Evolutionary conservation across 768 basidiomycete genomes (phyloP), one percentile per base, ranked within the genome.

Genomic region (Mycena rebaudengoi): DNA sequence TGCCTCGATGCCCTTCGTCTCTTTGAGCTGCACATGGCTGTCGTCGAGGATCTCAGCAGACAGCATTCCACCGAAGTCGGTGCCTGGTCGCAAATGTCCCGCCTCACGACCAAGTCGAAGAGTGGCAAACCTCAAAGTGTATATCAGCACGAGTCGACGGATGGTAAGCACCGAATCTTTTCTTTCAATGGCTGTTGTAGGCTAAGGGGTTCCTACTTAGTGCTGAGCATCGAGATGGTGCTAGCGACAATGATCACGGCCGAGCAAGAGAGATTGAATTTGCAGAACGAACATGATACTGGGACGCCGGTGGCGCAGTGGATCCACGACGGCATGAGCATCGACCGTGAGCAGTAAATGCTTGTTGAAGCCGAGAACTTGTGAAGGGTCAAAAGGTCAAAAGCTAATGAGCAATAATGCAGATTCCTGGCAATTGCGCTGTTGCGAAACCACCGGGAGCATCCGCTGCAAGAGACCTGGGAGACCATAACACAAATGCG

Each of bases 291-390:
- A 10, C 35, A 32, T 11, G 37, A 55, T 21, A 23, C 8, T 8
- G 26, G 21, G 28, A 23, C 50, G 3, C 32, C 30, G 41, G 26
- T 46, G 18, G 55, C 55, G 16, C 55, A 57, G 44, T 57, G 55
- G 55, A 45, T 57, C 20, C 55, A 57, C 25, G 28, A 57, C 20
- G 55, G 55, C n/a, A 57, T 57, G 7, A 28, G 28, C 32, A 32
- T 57, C 18, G 35, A 37, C 10, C 35, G 35, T 18, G 11, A 37
- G 18, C 35, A 37, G 35, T 37, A 37, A 10, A 18, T 37, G 35
- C 18, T 18, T 37, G 10, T 37, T 37, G 11, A 10, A 37, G 10
- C 35, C n/a, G n/a, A n/a, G n/a, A n/a, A n/a, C n/a, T n/a, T 37
- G 35, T 37, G 35, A 37, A 37, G 35, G 11, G 35, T 10, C 10